Evolutionary conservation across 2,329 filamentous ascomycete genomes (phyloP).

Genomic region (Calonectria pseudoreteaudii): DNA sequence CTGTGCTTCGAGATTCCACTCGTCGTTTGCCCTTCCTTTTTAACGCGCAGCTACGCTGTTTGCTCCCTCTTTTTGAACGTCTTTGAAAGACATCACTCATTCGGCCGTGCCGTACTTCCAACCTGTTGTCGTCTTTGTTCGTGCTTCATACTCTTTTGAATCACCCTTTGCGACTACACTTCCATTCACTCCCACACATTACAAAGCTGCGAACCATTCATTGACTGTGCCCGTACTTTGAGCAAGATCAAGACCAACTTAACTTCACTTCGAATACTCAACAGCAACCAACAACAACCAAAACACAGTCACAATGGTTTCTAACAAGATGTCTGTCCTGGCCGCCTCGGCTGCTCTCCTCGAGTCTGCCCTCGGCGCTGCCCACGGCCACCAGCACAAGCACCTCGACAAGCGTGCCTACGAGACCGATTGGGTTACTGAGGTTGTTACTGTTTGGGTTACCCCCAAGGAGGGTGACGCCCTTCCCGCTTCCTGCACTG

Average conservation of each 20-base stretch:
- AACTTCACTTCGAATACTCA: neutral
- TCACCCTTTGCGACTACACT: constrained; percentile 29
- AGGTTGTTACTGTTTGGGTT: constrained; percentile 54
- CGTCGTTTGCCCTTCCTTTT: constrained; percentile 44
- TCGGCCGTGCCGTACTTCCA: constrained; percentile 50
- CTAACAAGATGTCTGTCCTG: constrained; percentile 56
- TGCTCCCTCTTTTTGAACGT: constrained; percentile 56
- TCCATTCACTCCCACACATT: constrained; percentile 23
- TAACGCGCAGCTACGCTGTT: constrained; percentile 47
- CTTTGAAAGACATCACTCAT: constrained; percentile 63
- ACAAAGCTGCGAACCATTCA: constrained; percentile 21
- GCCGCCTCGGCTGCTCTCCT: constrained; percentile 57
- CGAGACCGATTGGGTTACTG: constrained; percentile 55
- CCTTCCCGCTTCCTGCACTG: constrained; percentile 36
- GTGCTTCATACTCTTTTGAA: constrained; percentile 32
- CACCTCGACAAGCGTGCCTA: constrained; percentile 47
- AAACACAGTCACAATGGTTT: constrained; percentile 52
- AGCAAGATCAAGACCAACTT: neutral
- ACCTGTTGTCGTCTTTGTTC: constrained; percentile 31
- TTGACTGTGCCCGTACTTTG: constrained; percentile 11
- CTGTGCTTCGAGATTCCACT: constrained; percentile 38
- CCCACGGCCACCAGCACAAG: constrained; percentile 55
- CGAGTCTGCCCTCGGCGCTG: constrained; percentile 57
- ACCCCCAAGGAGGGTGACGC: constrained; percentile 45
- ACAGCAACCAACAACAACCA: constrained; percentile 22